A percentile compares a stretch with the other conserved stretches of the same genome.
Conservation (phyloP, 2,329 filamentous ascomycete genomes). For the Trichophyton simii region DNA sequence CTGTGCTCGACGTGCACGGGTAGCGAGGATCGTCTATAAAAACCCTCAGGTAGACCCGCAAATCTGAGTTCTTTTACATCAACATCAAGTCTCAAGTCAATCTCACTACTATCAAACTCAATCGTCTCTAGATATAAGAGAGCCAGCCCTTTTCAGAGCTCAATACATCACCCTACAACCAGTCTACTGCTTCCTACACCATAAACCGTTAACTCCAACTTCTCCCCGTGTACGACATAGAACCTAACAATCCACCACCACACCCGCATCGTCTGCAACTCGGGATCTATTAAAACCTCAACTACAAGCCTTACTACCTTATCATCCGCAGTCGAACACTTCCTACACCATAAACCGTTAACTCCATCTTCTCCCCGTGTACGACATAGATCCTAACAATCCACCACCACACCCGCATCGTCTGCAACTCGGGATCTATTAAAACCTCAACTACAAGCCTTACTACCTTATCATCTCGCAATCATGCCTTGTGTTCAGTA, state of each 20-base stretch:
- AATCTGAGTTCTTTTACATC: conserved; percentile 4
- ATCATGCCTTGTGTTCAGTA: conserved; percentile 12
- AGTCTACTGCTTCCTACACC: neutral
- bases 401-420: neutral
- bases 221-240: neutral
- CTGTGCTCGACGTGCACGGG: neutral
- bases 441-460: neutral
- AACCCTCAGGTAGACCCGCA: conserved; percentile 3
- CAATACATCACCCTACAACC: neutral
- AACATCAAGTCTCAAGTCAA: neutral
- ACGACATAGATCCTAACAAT: neutral
- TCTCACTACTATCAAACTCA: conserved; percentile 4
- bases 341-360: neutral
- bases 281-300: neutral
- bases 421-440: neutral
- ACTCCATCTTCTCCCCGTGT: neutral
- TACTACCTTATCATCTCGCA: neutral
- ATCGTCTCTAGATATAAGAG: neutral
- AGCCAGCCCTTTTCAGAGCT: neutral
- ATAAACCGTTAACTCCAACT: neutral
- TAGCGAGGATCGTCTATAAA: conserved; percentile 3
- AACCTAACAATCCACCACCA: too few species aligned
- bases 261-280: neutral
- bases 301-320: neutral
- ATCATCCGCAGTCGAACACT: too few species aligned